These are phyloP conservation scores for Tricladium varicosporioides DNA, from an alignment of 2,329 filamentous ascomycete species.

Conservation along the genomic window DNA sequence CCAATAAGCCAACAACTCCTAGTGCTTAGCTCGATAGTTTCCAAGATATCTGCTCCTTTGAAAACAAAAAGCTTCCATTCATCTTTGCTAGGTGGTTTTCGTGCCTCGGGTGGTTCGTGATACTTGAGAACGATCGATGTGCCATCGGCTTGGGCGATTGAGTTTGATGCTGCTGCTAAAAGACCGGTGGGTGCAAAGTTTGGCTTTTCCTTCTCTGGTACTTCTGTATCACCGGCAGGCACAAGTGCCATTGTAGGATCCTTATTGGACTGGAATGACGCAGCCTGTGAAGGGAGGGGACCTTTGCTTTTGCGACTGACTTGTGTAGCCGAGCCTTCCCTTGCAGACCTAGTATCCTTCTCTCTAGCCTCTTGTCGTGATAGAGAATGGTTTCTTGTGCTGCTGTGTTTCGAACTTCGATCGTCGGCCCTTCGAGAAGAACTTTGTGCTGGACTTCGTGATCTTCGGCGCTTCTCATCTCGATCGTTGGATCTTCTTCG, in stretches of 20 bases:
- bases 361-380: conserved; percentile 22
- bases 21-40: conserved; percentile 72
- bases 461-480: conserved; percentile 28
- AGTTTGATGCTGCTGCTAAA: conserved; percentile 85
- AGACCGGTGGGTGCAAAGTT: conserved; percentile 81
- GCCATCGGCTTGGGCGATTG: conserved; percentile 67
- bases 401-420: conserved; percentile 24
- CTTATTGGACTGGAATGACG: conserved; percentile 55
- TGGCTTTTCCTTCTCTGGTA: conserved; percentile 76
- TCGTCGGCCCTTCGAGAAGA: conserved; percentile 23
- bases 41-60: conserved; percentile 76
- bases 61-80: conserved; percentile 92
- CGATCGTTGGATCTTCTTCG: conserved; percentile 22
- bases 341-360: conserved; percentile 11
- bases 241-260: conserved; percentile 34
- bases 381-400: conserved; percentile 27
- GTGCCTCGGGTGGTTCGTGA: conserved; percentile 89
- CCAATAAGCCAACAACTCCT: conserved; percentile 92
- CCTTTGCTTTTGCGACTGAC: conserved; percentile 36
- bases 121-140: conserved; percentile 85
- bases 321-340: conserved; percentile 25
- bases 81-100: conserved; percentile 77
- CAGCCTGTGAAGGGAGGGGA: conserved; percentile 58
- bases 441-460: conserved; percentile 28
- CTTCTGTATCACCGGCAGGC: conserved; percentile 39